A percentile compares a stretch with the other conserved stretches of the same genome.
Evolutionary conservation across 306 rosid species (phyloP).

Genomic region (Castanea mollissima): DNA sequence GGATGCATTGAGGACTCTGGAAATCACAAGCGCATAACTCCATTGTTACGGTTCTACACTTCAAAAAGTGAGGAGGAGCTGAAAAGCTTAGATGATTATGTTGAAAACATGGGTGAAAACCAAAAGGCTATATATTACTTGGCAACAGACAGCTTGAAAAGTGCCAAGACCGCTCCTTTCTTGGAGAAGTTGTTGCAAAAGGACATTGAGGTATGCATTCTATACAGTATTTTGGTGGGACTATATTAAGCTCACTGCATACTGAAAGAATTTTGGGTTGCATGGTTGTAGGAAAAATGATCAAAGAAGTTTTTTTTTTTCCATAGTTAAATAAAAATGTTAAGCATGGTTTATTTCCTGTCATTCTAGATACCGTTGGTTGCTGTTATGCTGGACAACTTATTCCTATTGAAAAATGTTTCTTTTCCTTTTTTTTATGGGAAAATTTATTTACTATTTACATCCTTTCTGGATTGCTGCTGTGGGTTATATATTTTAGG

Average conservation of each 20-base stretch:
- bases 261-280: background rate
- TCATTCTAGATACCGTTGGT: too few relatives aligned
- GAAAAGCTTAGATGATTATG: conserved; percentile 86
- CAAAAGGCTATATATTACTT: conserved; percentile 92
- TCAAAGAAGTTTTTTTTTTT: background rate
- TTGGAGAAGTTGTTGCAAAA: conserved; percentile 90
- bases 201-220: conserved; percentile 73
- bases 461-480: conserved; percentile 12
- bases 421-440: background rate
- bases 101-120: conserved; percentile 91
- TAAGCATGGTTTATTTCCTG: too few relatives aligned
- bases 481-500: conserved; percentile 42
- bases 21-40: conserved; percentile 95
- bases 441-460: background rate
- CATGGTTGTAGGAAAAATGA: background rate
- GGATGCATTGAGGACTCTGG: conserved; percentile 94
- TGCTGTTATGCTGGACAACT: background rate
- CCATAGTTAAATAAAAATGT: background rate
- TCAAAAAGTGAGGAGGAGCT: conserved; percentile 92
- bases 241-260: background rate
- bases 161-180: conserved; percentile 96
- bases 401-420: background rate
- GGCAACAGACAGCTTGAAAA: conserved; percentile 96
- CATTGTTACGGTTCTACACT: conserved; percentile 81
- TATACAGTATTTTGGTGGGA: background rate